Base-by-base conservation (phyloP, 139 green algal genomes). In the Yamagishiella unicocca region DNA sequence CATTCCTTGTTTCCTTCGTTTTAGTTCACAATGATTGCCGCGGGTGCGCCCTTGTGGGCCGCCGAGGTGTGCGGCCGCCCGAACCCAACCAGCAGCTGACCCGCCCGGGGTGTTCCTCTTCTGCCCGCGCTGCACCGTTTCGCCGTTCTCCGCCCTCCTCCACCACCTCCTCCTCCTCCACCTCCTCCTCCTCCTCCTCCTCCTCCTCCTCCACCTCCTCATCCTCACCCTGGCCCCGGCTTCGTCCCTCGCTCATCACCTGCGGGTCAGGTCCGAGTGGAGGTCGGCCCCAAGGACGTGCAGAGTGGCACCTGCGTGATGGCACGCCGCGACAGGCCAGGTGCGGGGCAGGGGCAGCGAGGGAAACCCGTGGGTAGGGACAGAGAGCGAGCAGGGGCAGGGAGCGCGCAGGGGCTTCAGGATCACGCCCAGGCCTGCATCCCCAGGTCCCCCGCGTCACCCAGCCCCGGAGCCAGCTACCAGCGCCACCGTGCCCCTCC, bases 261-360 rank as follows among this genome's bases (percentile, higher is more conserved):
- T n/a, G n/a, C n/a, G n/a, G n/a, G n/a, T 1, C 35, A 84, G 77
- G 81, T 98, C 77, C 91, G 95, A 0, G 88, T 99, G 24, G 97
- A 99, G 92, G 93, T 99, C 42, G 94, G 97, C 10, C 97, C 97
- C 19, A 92, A 95, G 22, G 97, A 99, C 89, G 95, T 99, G 89
- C 92, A 92, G 76, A 89, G 92, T 55, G 87, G 88, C 37, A 92
- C 93, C 0, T 98, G 96, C 75, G 97, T 99, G 27, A 78, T 93
- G 4, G 96, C 95, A 14, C 88, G 97, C 0, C 85, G 97, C 3
- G 97, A 99, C 92, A 72, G 88, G 82, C 89, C 90, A 55, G 91
- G 91, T 94, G 87, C 35, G 88, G 6, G 12, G 29, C 22, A 33
- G 31, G 80, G 61, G 37, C 14, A 67, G 58, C 17, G 24, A 21